Conservation (phyloP, 2,329 filamentous ascomycete genomes). For the Pseudovirgaria hyperparasitica region DNA sequence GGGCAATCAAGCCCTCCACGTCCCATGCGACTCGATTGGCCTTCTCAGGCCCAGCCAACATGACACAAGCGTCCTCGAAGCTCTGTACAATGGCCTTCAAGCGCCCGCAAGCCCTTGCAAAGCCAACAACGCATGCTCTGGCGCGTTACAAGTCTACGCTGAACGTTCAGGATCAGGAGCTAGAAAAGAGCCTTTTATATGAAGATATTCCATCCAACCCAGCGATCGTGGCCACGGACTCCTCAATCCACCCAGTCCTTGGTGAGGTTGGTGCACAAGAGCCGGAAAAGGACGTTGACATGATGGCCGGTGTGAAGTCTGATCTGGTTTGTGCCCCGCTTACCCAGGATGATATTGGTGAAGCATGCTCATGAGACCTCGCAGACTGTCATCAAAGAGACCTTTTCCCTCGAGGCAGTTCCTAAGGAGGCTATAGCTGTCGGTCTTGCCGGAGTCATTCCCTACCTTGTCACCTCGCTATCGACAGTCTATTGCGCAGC, state of each 20-base stretch:
- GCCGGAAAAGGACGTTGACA: constrained; percentile 27
- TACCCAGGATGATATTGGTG: not conserved
- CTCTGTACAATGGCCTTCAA: constrained; percentile 26
- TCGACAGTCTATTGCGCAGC: constrained; percentile 73
- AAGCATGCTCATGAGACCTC: constrained; percentile 5
- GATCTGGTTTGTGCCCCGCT: constrained; percentile 15
- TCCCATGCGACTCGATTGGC: constrained; percentile 15
- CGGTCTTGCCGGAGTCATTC: constrained; percentile 37
- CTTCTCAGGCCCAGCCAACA: constrained; percentile 10
- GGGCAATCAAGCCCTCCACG: constrained; percentile 20
- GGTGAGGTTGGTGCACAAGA: constrained; percentile 23
- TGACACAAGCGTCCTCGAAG: constrained; percentile 26
- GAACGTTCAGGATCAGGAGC: constrained; percentile 38
- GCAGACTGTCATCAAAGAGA: constrained; percentile 35
- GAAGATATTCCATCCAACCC: constrained; percentile 48
- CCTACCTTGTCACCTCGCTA: constrained; percentile 70
- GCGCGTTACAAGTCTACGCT: constrained; percentile 19
- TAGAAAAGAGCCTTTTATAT: constrained; percentile 42
- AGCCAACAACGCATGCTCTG: constrained; percentile 24
- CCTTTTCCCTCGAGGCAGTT: constrained; percentile 33
- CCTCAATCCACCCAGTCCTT: constrained; percentile 31
- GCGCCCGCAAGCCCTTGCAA: constrained; percentile 19
- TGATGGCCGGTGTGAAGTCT: constrained; percentile 31
- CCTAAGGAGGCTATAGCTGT: constrained; percentile 36
- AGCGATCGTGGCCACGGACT: constrained; percentile 46